phyloP scores from a whole-genome alignment of 1,139 yeast species.

The Pichia inconspicua region DNA sequence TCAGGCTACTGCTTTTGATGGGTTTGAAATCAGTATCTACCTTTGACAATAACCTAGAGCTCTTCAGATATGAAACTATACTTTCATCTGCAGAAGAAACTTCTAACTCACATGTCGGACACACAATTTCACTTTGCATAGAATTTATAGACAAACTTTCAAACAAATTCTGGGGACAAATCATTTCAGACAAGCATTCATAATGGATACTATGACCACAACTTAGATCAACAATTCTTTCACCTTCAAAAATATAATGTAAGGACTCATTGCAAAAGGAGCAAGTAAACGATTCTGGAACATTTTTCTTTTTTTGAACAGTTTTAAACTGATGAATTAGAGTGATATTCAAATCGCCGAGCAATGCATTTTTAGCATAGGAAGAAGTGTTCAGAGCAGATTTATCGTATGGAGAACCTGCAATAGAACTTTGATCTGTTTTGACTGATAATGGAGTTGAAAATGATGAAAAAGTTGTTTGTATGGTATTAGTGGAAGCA shows the following conservation, averaged over 20 bases:
- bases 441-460: constrained; percentile 7
- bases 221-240: constrained; percentile 14
- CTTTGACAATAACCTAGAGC: neutral
- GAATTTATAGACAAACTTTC: neutral
- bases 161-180: neutral
- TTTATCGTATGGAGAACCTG: neutral
- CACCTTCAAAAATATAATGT: constrained; percentile 15
- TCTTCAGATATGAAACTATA: neutral
- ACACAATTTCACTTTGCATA: constrained; percentile 7
- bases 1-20: neutral
- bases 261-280: constrained; percentile 17
- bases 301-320: neutral
- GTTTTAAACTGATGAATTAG: neutral
- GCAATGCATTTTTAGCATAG: neutral
- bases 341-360: neutral
- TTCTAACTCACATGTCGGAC: constrained; percentile 12
- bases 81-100: constrained; percentile 4
- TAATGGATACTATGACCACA: constrained; percentile 18
- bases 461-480: constrained; percentile 1
- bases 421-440: constrained; percentile 2
- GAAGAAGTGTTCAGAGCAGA: neutral
- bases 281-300: constrained; percentile 6
- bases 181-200: constrained; percentile 13
- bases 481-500: constrained; percentile 2
- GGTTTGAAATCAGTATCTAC: neutral